These are phyloP conservation scores for Mycena amicta DNA, from an alignment of 768 basidiomycete species.

Conservation along the genomic window DNA sequence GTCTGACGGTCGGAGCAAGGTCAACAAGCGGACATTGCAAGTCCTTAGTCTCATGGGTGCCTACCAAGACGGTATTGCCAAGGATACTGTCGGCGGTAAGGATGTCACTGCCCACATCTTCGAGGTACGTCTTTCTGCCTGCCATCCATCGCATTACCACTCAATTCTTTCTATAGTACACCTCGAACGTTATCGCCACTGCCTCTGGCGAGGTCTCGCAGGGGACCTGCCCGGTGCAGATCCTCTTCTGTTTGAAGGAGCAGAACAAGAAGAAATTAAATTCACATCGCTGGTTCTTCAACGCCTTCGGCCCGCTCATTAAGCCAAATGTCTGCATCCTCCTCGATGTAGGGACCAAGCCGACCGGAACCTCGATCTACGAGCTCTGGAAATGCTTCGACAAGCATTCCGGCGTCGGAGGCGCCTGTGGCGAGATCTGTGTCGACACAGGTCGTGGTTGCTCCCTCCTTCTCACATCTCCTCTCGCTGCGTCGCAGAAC, in stretches of 20 bases:
- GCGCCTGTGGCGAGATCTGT: conserved; percentile 94
- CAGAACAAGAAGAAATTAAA: conserved; percentile 98
- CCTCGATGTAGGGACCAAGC: conserved; percentile 95
- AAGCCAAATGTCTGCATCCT: conserved; percentile 89
- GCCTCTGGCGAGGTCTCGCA: conserved; percentile 79
- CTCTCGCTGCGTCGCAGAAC: conserved; percentile 91
- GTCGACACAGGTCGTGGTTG: conserved; percentile 81
- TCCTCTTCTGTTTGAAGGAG: conserved; percentile 91
- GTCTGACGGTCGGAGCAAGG: conserved; percentile 82
- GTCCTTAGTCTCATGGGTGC: conserved; percentile 85
- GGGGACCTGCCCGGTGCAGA: conserved; percentile 79
- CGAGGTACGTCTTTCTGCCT: conserved; percentile 48
- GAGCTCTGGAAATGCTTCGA: conserved; percentile 98
- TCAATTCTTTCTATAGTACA: conserved; percentile 48
- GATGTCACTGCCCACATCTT: conserved; percentile 94
- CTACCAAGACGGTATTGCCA: conserved; percentile 88
- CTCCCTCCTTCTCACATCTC: conserved; percentile 68
- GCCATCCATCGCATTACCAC: background rate
- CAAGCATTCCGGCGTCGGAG: conserved; percentile 82
- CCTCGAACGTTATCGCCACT: conserved; percentile 76
- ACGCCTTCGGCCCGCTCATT: conserved; percentile 87
- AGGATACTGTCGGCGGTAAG: conserved; percentile 85
- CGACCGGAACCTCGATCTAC: conserved; percentile 92
- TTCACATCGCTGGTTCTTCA: conserved; percentile 97
- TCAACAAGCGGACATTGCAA: conserved; percentile 90